These are phyloP conservation scores for Phialocephala subalpina DNA, from an alignment of 2,329 filamentous ascomycete species.

Conservation along the genomic window DNA sequence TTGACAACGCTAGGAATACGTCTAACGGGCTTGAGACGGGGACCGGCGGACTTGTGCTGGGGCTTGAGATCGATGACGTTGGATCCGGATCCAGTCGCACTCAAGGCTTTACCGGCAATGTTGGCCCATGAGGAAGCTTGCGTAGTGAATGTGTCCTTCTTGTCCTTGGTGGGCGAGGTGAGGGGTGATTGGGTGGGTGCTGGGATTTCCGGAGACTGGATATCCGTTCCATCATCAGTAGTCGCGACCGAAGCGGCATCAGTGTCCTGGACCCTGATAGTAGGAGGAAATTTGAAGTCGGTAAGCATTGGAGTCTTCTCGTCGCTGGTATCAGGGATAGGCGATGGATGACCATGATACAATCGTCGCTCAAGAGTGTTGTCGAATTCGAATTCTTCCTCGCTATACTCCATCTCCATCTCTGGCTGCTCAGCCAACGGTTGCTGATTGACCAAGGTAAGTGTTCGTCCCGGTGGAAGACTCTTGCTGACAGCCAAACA, in stretches of 20 bases:
- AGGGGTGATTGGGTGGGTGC: background rate
- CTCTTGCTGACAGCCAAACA: background rate
- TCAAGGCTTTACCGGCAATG: constrained; percentile 32
- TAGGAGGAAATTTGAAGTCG: background rate
- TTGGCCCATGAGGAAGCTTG: constrained; percentile 38
- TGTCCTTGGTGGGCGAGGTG: background rate
- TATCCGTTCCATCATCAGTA: background rate
- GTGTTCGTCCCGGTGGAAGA: constrained; percentile 4
- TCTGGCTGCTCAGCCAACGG: background rate
- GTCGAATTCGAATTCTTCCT: background rate
- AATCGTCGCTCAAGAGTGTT: background rate
- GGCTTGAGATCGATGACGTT: constrained; percentile 33
- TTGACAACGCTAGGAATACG: constrained; percentile 26
- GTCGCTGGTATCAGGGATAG: background rate
- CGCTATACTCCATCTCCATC: background rate
- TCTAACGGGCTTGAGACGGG: constrained; percentile 28
- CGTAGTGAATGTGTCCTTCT: constrained; percentile 12
- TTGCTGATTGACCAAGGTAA: background rate
- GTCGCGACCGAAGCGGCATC: background rate
- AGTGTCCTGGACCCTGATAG: background rate
- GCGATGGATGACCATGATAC: constrained; percentile 2
- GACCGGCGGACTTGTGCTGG: constrained; percentile 1
- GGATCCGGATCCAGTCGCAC: constrained; percentile 14
- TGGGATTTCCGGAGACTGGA: background rate
- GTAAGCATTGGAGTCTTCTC: background rate